Conservation (phyloP, 305 asterid species). For the Fraxinus platypoda region DNA sequence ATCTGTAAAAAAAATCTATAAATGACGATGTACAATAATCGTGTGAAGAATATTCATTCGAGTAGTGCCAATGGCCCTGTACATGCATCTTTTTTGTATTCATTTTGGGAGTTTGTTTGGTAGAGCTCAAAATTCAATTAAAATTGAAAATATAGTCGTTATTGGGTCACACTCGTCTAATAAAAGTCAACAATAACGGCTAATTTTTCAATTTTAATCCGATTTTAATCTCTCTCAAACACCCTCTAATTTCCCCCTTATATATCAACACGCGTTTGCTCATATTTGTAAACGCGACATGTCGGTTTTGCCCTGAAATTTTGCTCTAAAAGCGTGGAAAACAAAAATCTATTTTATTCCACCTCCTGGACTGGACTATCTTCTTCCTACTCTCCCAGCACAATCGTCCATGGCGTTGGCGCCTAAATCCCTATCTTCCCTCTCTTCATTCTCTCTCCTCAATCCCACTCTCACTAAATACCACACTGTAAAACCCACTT, state of each 20-base stretch:
- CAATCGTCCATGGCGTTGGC: conserved; percentile 55
- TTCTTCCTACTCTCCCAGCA: neutral
- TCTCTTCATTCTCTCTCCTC: conserved; percentile 34
- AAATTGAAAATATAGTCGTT: no score
- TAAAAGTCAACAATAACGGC: no score
- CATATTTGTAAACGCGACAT: neutral
- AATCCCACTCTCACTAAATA: conserved; percentile 23
- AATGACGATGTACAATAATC: no score
- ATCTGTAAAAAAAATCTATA: no score
- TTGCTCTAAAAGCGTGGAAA: neutral
- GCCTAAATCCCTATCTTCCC: conserved; percentile 52
- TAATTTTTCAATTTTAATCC: no score
- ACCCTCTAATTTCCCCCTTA: neutral
- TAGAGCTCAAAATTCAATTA: no score
- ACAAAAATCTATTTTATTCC: neutral
- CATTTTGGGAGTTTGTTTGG: no score
- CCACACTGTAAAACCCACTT: conserved; percentile 26
- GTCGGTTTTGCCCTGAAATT: neutral
- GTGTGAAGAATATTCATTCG: neutral
- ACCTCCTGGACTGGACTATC: neutral
- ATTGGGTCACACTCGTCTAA: no score
- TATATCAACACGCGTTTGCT: neutral
- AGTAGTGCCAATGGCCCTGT: neutral
- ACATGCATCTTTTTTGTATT: neutral
- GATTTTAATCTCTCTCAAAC: no score